phyloP scores from a whole-genome alignment of 1,139 yeast genomes.

The Nakaseomyces kungkrabaensis region DNA sequence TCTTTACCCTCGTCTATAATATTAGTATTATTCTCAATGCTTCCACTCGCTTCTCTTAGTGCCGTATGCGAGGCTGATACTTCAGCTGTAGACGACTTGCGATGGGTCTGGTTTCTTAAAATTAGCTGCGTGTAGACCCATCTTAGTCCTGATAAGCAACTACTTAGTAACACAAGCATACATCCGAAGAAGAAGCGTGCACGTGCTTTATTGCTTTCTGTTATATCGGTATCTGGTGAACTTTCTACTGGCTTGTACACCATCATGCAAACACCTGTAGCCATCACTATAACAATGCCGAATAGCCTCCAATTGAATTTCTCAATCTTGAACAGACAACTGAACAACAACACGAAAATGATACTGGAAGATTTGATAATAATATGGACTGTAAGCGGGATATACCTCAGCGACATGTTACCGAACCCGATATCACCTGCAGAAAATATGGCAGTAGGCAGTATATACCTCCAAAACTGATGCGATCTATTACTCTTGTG shows the following conservation, averaged over 20 bases:
- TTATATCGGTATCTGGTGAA: slow-evolving; percentile 24
- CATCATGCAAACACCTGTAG: slow-evolving; percentile 79
- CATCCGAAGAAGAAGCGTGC: slow-evolving; percentile 44
- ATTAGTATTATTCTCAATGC: background rate
- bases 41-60: too few species aligned
- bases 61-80: background rate
- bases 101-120: slow-evolving; percentile 27
- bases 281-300: slow-evolving; percentile 66
- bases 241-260: slow-evolving; percentile 35
- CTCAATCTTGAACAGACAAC: slow-evolving; percentile 71
- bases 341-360: slow-evolving; percentile 80
- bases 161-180: slow-evolving; percentile 61
- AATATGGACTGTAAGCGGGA: slow-evolving; percentile 80
- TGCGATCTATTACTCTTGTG: background rate
- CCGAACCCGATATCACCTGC: slow-evolving; percentile 94
- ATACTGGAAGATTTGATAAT: slow-evolving; percentile 82
- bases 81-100: background rate
- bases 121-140: slow-evolving; percentile 92
- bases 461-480: slow-evolving; percentile 32
- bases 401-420: slow-evolving; percentile 68
- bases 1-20: background rate
- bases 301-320: slow-evolving; percentile 55
- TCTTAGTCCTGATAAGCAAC: slow-evolving; percentile 77
- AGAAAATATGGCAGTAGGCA: slow-evolving; percentile 82
- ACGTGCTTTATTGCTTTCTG: slow-evolving; percentile 14